Evolutionary conservation across 2,329 filamentous ascomycete species (phyloP).

Genomic region (Claviceps sp.): DNA sequence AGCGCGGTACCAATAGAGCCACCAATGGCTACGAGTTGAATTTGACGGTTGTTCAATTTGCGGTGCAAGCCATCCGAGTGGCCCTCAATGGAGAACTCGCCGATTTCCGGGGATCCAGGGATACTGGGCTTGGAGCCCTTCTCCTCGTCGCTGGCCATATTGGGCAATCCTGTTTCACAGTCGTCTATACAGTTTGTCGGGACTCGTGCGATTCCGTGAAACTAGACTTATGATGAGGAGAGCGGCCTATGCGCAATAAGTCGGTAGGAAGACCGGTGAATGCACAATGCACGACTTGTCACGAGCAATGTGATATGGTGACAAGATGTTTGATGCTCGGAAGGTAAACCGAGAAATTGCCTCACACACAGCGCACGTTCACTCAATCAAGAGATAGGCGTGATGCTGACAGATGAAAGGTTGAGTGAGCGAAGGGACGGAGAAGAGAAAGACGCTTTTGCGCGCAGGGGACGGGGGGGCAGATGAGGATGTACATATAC

Average conservation of each 20-base stretch:
- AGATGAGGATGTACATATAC: constrained; percentile 2
- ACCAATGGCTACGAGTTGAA: constrained; percentile 45
- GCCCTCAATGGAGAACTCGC: constrained; percentile 14
- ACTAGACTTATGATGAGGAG: too few species aligned
- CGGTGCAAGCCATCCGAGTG: constrained; percentile 29
- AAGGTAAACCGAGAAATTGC: not conserved
- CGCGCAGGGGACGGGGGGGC: not conserved
- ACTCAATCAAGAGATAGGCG: constrained; percentile 2
- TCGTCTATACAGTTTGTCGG: not conserved
- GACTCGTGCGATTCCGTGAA: not conserved
- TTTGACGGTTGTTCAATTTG: constrained; percentile 38
- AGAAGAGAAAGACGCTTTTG: too few species aligned
- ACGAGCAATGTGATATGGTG: too few species aligned
- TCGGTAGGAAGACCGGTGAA: not conserved
- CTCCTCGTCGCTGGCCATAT: constrained; percentile 15
- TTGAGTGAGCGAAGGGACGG: not conserved
- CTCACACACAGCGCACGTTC: constrained; percentile 1
- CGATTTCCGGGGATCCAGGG: constrained; percentile 14
- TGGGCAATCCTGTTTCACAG: not conserved
- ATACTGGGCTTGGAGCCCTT: constrained; percentile 15
- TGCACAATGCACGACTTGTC: not conserved
- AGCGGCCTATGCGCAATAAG: not conserved
- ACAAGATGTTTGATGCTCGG: not conserved
- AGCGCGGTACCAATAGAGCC: constrained; percentile 45
- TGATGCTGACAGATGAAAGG: not conserved